Base-by-base conservation (phyloP, 2,329 filamentous ascomycete genomes). In the Aspergillus glaucus region DNA sequence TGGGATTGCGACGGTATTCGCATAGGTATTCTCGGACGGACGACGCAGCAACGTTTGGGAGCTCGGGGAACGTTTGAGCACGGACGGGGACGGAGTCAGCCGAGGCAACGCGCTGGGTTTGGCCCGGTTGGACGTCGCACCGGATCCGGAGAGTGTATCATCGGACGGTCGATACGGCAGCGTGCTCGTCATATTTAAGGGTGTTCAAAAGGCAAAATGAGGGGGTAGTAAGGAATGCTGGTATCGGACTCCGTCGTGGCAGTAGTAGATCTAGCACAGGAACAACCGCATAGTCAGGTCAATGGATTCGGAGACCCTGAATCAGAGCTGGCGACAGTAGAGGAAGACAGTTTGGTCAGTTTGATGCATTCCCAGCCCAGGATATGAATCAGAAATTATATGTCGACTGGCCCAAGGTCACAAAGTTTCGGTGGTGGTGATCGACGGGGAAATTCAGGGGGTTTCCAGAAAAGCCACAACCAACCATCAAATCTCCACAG, bases 61-160 rank as follows among this genome's bases (percentile, higher is more conserved):
- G 69, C 64, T 81, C 71, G 64, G 75, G 59, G 67, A 77, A 68
- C 56, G 76, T 70, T 50, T 77, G 68, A 52, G 69, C 71, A 53
- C 79, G 77, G 51, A 87, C 64, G 37, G 81, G 78, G 58, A 84
- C 77, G 69, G 86, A 74, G 62, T 86, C 75, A 52, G 79, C 53
- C 70, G 73, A 28, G 80, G 79, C 21, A 75, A 69, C 28, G 75
- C 79, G 55, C 77, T 80, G 36, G 67, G 68, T 45, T 78, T 65
- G 10, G 67, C 61, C 41, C 59, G 52, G 53, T 63, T 63, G 30
- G 63, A 62, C 24, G 69, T 60, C 39, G 61, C 52, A 45, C 56
- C 51, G 9, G 78, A 73, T 28, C 81, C 77, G 15, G 73, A 70
- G 60, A 85, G 81, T 62, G 64, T 66, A 50, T 67, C 66, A 47